These are phyloP conservation scores for Linnemannia hyalina DNA, from an alignment of 192 early-diverging fungal genomes.

Conservation along the genomic window DNA sequence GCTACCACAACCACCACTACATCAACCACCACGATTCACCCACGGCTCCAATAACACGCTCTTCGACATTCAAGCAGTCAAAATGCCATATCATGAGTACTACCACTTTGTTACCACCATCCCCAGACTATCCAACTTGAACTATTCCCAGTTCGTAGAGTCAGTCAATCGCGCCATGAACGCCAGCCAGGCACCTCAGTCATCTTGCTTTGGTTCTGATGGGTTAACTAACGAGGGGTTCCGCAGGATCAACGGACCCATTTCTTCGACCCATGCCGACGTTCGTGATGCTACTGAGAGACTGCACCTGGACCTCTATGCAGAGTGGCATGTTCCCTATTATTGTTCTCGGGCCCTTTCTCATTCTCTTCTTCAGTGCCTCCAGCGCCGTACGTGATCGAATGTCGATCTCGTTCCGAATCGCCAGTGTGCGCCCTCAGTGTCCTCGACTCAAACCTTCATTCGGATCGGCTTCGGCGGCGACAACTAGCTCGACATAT, in stretches of 20 bases:
- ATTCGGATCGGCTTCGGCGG: not conserved
- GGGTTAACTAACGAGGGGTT: not conserved
- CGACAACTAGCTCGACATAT: not conserved
- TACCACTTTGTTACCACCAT: not conserved
- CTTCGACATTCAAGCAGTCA: not conserved
- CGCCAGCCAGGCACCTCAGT: not conserved
- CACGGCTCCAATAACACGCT: not conserved
- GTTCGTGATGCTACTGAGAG: not conserved
- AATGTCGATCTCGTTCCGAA: not conserved
- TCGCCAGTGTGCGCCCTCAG: not conserved
- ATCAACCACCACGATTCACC: too few species aligned
- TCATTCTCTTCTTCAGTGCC: not conserved
- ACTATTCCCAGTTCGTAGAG: not conserved
- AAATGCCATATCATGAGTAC: not conserved
- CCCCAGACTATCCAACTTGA: not conserved
- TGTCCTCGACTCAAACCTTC: not conserved
- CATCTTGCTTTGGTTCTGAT: not conserved
- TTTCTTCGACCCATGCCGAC: not conserved
- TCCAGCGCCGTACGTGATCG: not conserved
- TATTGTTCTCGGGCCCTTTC: not conserved
- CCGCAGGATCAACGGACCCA: constrained; percentile 4
- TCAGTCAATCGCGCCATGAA: not conserved
- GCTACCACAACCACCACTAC: too few species aligned
- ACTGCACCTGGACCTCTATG: not conserved
- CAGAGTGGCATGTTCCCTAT: not conserved